These are phyloP conservation scores for Neoboletus brunneissimus DNA, from an alignment of 768 basidiomycete genomes.

Conservation along the genomic window DNA sequence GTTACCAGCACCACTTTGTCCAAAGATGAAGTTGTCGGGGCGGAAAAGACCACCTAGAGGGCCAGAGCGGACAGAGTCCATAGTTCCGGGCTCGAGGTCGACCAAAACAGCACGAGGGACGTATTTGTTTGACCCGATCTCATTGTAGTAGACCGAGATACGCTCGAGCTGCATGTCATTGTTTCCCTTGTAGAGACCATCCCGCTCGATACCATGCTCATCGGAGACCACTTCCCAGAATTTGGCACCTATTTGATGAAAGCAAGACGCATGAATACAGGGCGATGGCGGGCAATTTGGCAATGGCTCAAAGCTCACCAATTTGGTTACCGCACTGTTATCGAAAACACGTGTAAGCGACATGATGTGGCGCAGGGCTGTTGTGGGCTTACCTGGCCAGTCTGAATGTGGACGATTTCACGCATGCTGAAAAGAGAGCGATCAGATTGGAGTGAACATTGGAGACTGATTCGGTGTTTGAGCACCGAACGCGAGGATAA, in stretches of 20 bases:
- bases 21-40: constrained; percentile 98
- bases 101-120: constrained; percentile 97
- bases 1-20: constrained; percentile 98
- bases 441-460: constrained; percentile 23
- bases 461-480: constrained; percentile 15
- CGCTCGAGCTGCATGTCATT: constrained; percentile 96
- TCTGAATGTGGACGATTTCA: constrained; percentile 99
- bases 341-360: constrained; percentile 31
- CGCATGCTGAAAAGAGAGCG: constrained; percentile 68
- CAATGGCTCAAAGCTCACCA: constrained; percentile 52
- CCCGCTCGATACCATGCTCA: constrained; percentile 93
- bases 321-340: constrained; percentile 97
- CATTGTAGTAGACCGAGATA: constrained; percentile 98
- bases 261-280: constrained; percentile 18
- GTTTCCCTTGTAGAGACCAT: constrained; percentile 91
- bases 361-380: neutral
- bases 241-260: constrained; percentile 65
- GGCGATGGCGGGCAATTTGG: constrained; percentile 9
- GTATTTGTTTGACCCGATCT: constrained; percentile 93
- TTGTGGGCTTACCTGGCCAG: constrained; percentile 76
- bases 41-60: constrained; percentile 92
- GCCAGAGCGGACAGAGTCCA: constrained; percentile 89
- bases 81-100: constrained; percentile 96
- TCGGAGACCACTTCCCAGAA: constrained; percentile 99
- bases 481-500: constrained; percentile 18